These are phyloP conservation scores for Eruca vesicaria DNA, from an alignment of 441 rosid genomes.

Conservation along the genomic window DNA sequence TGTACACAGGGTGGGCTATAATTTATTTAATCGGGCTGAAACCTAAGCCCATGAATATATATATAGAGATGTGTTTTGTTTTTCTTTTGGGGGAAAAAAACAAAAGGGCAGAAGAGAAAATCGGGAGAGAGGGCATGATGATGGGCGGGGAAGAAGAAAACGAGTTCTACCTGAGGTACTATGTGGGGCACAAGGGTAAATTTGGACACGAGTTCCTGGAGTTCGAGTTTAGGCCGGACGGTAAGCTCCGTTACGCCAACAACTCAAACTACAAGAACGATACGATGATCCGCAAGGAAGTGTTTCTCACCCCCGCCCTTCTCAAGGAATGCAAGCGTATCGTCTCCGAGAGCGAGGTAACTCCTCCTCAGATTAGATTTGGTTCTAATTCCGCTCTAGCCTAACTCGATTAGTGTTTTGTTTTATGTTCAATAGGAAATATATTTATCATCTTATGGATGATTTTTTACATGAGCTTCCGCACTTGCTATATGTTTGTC, in stretches of 20 bases:
- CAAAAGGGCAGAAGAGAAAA: not conserved
- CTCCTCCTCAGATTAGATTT: not conserved
- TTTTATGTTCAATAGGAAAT: not conserved
- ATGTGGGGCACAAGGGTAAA: constrained; percentile 98
- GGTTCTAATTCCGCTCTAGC: not conserved
- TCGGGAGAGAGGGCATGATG: not conserved
- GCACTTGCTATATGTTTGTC: not conserved
- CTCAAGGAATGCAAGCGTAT: constrained; percentile 91
- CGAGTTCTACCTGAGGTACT: constrained; percentile 87
- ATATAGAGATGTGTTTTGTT: not conserved
- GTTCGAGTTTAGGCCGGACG: constrained; percentile 93
- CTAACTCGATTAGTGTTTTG: constrained; percentile 22
- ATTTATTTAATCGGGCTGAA: not conserved
- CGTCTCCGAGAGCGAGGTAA: constrained; percentile 85
- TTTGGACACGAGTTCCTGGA: constrained; percentile 97
- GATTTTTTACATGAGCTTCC: not conserved
- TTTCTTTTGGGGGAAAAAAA: no score
- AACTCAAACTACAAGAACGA: constrained; percentile 98
- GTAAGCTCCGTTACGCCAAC: constrained; percentile 95
- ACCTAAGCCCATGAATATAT: not conserved
- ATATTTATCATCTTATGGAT: not conserved
- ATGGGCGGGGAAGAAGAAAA: constrained; percentile 51
- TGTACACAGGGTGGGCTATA: not conserved
- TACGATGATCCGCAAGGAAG: constrained; percentile 96
- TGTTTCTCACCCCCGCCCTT: constrained; percentile 88